Evolutionary conservation across 768 basidiomycete genomes (phyloP).

Genomic region (Paxillus ammoniavirescens): DNA sequence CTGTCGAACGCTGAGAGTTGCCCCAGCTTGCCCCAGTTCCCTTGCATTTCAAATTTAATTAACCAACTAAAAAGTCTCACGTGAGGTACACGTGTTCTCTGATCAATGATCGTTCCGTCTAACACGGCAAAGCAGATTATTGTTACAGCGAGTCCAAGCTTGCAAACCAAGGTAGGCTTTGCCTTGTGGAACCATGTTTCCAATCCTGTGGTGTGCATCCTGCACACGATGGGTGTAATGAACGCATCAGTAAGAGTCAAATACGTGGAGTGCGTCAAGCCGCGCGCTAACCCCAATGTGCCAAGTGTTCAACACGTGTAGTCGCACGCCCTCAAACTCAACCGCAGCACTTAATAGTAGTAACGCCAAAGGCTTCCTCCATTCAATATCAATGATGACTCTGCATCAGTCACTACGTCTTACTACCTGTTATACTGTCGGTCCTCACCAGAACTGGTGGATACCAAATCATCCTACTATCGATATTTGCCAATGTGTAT

Average conservation of each 20-base stretch:
- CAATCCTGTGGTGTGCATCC: neutral
- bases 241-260: neutral
- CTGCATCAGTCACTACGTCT: neutral
- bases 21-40: neutral
- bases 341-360: slow-evolving; percentile 18
- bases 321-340: slow-evolving; percentile 30
- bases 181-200: neutral
- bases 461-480: neutral
- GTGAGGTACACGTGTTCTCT: neutral
- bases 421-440: neutral
- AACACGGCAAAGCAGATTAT: neutral
- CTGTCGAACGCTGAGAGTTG: neutral
- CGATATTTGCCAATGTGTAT: no score
- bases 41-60: slow-evolving; percentile 3
- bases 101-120: slow-evolving; percentile 1
- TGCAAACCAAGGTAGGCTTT: no score
- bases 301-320: slow-evolving; percentile 27
- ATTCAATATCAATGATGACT: neutral
- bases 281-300: slow-evolving; percentile 31
- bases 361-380: slow-evolving; percentile 8
- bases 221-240: neutral
- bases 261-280: neutral
- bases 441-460: slow-evolving; percentile 3
- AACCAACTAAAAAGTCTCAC: neutral
- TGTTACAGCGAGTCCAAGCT: neutral